Evolutionary conservation across 2,329 filamentous ascomycete genomes (phyloP), one percentile per base, ranked within the genome.

Genomic region (Arthrobotrys megalospora): DNA sequence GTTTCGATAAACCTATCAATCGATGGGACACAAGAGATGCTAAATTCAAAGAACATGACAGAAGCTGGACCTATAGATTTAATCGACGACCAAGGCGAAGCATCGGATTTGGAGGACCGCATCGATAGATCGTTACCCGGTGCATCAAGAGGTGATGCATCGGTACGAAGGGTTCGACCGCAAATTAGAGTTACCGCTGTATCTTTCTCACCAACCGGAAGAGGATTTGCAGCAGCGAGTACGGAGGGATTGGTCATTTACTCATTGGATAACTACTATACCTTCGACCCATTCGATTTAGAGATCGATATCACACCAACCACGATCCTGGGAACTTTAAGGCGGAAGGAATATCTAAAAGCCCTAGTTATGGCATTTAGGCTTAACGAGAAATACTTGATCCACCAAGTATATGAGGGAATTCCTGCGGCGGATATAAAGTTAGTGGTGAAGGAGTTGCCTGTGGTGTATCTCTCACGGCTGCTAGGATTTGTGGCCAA

Each of bases 321-420:
- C 1, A 94, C 91, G 1, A 96, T 94, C 0, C 87, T 98, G 0
- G 85, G 88, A 3, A 89, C 91, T 8, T 86, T 92, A 36, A 87
- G 91, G 72, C 90, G 94, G 70, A 89, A 89, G 79, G 93, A 97
- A 83, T 97, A 93, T 84, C 89, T 98, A 80, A 97, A 96, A 85
- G 95, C 96, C 0, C 87, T 99, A 5, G 91, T 97, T 80, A 99
- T 99, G 96, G 92, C 94, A 0, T 99, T 99, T 88, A 92, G 96
- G 5, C 90, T 99, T 75, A 97, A 97, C 85, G 93, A 97, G 84
- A 88, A 90, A 3, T 89, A 90, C 21, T 87, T 99, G 55, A 90
- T 97, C 79, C 92, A 92, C 81, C 90, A 90, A 67, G 93, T 97
- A 16, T 98, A 97, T 85, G 91, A 96, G 85, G 89, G 90, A 1